Evolutionary conservation across 805 yeast genomes (phyloP), one percentile per base, ranked within the genome.

Genomic region (Alloascoidea hylecoeti): DNA sequence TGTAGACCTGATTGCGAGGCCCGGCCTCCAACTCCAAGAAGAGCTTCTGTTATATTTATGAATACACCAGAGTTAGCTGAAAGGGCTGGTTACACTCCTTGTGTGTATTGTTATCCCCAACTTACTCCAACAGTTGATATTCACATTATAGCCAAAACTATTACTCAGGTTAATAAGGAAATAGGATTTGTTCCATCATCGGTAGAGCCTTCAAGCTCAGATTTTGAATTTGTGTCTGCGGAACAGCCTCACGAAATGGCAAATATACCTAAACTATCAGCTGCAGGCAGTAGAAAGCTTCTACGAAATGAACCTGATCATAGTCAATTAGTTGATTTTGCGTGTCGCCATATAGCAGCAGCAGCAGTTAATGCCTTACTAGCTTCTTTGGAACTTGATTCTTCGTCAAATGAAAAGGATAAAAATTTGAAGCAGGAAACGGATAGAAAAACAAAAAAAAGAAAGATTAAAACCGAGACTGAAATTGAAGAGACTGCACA

Each of bases 271-370:
- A n/a, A n/a, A n/a, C n/a, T n/a, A n/a, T n/a, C n/a, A n/a, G n/a
- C n/a, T n/a, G n/a, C n/a, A n/a, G n/a, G 30, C 30, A 9, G 13
- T 23, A 9, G 30, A 9, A 23, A 23, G n/a, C n/a, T 23, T 9
- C n/a, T n/a, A 32, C 71, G 73, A 48, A 73, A 73, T 52, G 83
- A 78, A 51, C 62, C 72, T 35, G 85, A 78, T 48, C 88, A 81
- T 50, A 65, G 72, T 47, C 66, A 76, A 42, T 64, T 78, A 35
- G 83, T 78, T 16, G 81, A 75, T 50, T 69, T 76, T 48, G 92
- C 94, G 1, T 83, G 94, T 50, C 73, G 89, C 39, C 88, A 81
- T 54, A 76, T 82, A 49, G 86, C 89, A 1, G 61, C 77, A 33
- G 92, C 92, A 19, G 94, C 92, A 2, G 80, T 75, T 5, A 55